A percentile compares a stretch with the other conserved stretches of the same genome.
phyloP scores from a whole-genome alignment of 768 basidiomycete genomes.

The Tulasnella sp. region DNA sequence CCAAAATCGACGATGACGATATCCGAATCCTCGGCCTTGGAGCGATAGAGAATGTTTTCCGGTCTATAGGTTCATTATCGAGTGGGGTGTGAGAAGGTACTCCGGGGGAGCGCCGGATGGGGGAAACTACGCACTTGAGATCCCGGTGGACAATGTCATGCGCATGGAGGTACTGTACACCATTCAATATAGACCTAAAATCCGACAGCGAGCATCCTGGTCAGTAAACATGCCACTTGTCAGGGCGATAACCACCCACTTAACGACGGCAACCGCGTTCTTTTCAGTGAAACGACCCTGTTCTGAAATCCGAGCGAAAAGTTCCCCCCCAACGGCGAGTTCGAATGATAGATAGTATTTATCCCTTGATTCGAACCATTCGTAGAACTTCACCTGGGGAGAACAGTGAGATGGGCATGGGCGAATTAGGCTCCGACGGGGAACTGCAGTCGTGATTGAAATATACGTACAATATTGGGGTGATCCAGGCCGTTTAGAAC shows the following conservation, averaged over 20 bases:
- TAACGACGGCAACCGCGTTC: conserved; percentile 68
- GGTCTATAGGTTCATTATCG: conserved; percentile 40
- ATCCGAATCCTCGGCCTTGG: conserved; percentile 59
- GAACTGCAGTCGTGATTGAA: not conserved
- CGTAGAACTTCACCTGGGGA: conserved; percentile 83
- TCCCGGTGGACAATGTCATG: conserved; percentile 95
- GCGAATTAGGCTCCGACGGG: too few species aligned
- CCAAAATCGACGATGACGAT: conserved; percentile 97
- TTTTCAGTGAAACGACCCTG: conserved; percentile 88
- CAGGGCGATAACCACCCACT: conserved; percentile 34
- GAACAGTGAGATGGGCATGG: not conserved
- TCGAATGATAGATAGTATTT: conserved; percentile 97
- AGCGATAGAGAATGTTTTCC: conserved; percentile 90
- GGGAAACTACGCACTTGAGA: conserved; percentile 50
- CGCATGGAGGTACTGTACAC: conserved; percentile 78
- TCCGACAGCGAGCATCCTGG: not conserved
- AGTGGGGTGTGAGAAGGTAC: not conserved
- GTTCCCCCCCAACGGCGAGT: conserved; percentile 85
- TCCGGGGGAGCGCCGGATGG: not conserved
- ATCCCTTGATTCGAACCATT: conserved; percentile 87
- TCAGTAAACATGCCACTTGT: not conserved
- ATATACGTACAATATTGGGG: conserved; percentile 70
- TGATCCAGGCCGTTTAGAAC: conserved; percentile 83
- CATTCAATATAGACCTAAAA: conserved; percentile 63
- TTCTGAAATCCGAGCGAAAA: conserved; percentile 77